These are phyloP conservation scores for Rhynchospora pubera DNA, from an alignment of 176 grass and related monocot genomes.

Conservation along the genomic window DNA sequence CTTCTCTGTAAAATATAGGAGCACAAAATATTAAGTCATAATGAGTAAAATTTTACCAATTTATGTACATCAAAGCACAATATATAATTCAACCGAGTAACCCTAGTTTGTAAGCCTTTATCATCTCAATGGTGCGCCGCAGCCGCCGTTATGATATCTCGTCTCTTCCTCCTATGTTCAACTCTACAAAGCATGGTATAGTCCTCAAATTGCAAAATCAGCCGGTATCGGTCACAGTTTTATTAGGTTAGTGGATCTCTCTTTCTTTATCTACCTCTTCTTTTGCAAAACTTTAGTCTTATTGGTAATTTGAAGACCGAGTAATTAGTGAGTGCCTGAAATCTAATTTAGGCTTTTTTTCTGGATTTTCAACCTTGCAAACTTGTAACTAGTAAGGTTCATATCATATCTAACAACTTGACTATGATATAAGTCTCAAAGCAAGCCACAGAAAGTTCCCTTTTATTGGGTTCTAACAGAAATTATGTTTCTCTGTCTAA, in stretches of 20 bases:
- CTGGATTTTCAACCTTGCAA: no score
- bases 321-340: neutral
- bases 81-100: neutral
- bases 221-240: neutral
- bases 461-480: no score
- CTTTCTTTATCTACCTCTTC: no score
- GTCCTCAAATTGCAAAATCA: no score
- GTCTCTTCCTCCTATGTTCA: neutral
- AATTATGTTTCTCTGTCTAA: no score
- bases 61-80: neutral
- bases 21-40: neutral
- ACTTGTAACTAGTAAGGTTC: no score
- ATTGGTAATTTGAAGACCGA: neutral
- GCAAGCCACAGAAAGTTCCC: no score
- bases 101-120: neutral
- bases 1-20: neutral
- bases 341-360: no score
- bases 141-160: neutral
- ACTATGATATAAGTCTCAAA: no score
- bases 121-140: neutral
- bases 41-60: neutral
- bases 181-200: neutral
- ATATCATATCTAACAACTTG: no score
- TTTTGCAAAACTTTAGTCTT: neutral
- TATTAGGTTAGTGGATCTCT: neutral